A percentile compares a stretch with the other conserved stretches of the same genome.
Evolutionary conservation across 441 rosid species (phyloP).

Genomic region (Populus hybrid): DNA sequence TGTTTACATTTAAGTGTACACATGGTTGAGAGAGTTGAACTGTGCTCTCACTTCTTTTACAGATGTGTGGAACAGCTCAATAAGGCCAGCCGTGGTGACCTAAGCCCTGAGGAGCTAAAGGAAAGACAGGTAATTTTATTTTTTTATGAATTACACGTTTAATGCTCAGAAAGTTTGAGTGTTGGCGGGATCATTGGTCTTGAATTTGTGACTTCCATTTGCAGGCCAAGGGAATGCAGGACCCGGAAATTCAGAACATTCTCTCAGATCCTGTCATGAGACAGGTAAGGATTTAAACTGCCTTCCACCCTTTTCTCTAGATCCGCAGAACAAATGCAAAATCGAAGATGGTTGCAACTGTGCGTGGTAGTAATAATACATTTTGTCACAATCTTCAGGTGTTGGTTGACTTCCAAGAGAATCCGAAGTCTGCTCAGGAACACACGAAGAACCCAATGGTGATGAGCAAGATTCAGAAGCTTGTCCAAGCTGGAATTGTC

Average conservation of each 20-base stretch:
- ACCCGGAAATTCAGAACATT: conserved; percentile 88
- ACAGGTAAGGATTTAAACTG: conserved; percentile 44
- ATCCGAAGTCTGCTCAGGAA: conserved; percentile 84
- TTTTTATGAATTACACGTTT: not conserved
- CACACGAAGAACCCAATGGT: conserved; percentile 90
- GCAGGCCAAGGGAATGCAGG: conserved; percentile 93
- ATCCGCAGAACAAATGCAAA: no score
- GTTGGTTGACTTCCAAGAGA: conserved; percentile 83
- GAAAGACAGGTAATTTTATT: conserved; percentile 80
- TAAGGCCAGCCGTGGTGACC: conserved; percentile 83
- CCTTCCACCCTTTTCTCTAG: not conserved
- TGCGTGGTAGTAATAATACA: not conserved
- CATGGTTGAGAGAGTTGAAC: not conserved
- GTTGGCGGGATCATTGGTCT: not conserved
- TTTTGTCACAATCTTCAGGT: conserved; percentile 38
- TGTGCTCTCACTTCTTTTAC: conserved; percentile 6
- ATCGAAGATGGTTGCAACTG: no score
- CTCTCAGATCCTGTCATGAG: conserved; percentile 96
- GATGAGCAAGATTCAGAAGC: conserved; percentile 87
- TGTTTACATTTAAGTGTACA: not conserved
- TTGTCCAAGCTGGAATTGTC: conserved; percentile 82
- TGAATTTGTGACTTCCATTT: not conserved
- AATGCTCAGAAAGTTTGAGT: not conserved
- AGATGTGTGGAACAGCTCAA: conserved; percentile 79
- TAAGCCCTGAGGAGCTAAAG: conserved; percentile 89